These are phyloP conservation scores for Golubevia pallescens DNA, from an alignment of 1,284 basidiomycete genomes.

Conservation along the genomic window DNA sequence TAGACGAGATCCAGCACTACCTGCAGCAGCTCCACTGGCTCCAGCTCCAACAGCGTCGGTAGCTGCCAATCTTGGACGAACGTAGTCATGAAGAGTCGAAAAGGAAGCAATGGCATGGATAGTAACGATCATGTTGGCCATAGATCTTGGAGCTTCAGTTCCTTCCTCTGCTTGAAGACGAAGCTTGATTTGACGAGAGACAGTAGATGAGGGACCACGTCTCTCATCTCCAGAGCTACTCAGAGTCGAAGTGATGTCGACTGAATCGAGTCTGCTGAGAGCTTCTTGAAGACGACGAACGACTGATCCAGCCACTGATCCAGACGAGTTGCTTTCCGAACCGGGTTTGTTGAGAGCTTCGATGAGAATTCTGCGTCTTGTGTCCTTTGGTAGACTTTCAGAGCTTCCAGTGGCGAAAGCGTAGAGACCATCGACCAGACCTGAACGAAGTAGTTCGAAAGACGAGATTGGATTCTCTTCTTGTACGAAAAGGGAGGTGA, in stretches of 20 bases:
- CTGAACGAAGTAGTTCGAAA: constrained; percentile 55
- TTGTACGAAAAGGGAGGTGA: constrained; percentile 35
- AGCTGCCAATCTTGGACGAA: constrained; percentile 44
- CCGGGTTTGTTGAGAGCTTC: constrained; percentile 17
- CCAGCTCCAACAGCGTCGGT: constrained; percentile 3
- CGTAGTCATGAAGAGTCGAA: constrained; percentile 52
- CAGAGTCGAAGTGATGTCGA: constrained; percentile 45
- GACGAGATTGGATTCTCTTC: constrained; percentile 49
- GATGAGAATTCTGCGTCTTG: constrained; percentile 33
- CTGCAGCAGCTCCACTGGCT: constrained; percentile 13
- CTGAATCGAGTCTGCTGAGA: constrained; percentile 51
- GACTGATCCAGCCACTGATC: constrained; percentile 9
- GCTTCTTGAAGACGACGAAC: constrained; percentile 50
- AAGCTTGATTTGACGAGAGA: constrained; percentile 50
- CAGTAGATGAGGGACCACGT: constrained; percentile 33
- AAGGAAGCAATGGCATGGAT: constrained; percentile 61
- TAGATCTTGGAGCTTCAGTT: constrained; percentile 38
- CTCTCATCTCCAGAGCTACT: constrained; percentile 31
- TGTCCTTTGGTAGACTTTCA: constrained; percentile 18
- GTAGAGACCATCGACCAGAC: constrained; percentile 49
- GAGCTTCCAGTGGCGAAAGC: constrained; percentile 26
- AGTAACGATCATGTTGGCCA: constrained; percentile 49
- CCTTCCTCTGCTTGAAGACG: constrained; percentile 50
- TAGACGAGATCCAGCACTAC: too few relatives aligned
- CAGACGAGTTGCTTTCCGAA: not conserved